phyloP scores from a whole-genome alignment of 768 basidiomycete genomes.

The Naganishia kalamii region DNA sequence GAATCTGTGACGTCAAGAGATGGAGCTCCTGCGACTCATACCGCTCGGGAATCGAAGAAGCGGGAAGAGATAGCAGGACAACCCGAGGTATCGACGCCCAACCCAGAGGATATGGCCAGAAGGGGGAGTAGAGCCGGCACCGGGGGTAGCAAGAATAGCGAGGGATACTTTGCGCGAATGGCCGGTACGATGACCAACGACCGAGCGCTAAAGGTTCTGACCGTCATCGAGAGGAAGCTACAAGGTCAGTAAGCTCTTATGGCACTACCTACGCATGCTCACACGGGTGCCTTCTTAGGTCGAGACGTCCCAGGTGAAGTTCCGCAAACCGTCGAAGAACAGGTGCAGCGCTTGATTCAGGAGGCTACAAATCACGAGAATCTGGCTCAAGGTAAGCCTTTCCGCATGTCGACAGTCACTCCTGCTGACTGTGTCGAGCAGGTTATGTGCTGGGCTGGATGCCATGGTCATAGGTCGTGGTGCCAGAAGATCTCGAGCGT shows the following conservation, averaged over 20 bases:
- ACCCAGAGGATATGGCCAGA: not conserved
- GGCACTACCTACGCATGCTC: conserved; percentile 8
- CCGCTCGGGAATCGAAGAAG: not conserved
- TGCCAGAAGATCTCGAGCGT: too few species aligned
- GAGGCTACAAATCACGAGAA: conserved; percentile 43
- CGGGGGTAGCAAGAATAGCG: conserved; percentile 8
- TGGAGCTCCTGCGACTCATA: not conserved
- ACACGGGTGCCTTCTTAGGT: not conserved
- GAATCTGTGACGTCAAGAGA: not conserved
- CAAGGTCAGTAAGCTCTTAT: conserved; percentile 23
- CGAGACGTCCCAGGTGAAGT: not conserved
- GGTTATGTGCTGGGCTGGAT: conserved; percentile 4
- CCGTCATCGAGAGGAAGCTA: conserved; percentile 43
- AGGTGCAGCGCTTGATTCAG: conserved; percentile 40
- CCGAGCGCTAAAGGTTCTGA: conserved; percentile 41
- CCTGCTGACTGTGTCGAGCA: not conserved
- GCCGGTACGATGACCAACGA: conserved; percentile 38
- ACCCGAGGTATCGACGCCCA: not conserved
- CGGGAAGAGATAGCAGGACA: not conserved
- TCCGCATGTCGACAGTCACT: not conserved
- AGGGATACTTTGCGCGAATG: conserved; percentile 40
- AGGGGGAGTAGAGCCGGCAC: not conserved
- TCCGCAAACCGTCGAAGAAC: conserved; percentile 29
- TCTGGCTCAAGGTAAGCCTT: conserved; percentile 40
- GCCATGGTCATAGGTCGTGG: not conserved